Base-by-base conservation (phyloP, 352 stramenopile species). In the Phytophthora tubulina region DNA sequence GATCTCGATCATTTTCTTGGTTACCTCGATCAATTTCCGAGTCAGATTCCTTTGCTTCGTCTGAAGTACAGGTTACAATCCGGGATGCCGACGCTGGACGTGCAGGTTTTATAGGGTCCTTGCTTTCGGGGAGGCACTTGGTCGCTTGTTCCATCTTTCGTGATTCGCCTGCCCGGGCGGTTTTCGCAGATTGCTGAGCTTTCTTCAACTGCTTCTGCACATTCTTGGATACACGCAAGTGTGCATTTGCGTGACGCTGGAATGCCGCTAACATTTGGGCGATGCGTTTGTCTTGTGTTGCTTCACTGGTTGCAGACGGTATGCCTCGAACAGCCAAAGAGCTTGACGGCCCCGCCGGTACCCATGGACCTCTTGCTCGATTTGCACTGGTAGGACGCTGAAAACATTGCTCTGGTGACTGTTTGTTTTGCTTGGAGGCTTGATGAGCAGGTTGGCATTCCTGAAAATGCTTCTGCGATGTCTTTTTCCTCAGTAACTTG, bases 401-500 rank as follows among this genome's bases (percentile, higher is more conserved):
- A 2, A 68, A 27, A 14, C 3, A 36, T 32, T 17, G 9, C 21
- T 52, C 39, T 13, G 17, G 3, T 36, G 31, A 27, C n/a, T 56
- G n/a, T 33, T 38, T 73, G 13, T 73, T 51, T 3, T 45, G 58
- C 14, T 44, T 56, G 6, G 27, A 38, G 1, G 27, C 15, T 53
- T 53, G 46, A 27, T 48, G n/a, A 31, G 13, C n/a, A 38, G 33
- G 11, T 42, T 30, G 21, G 27, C 4, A 7, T 14, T 53, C 50
- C 39, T 61, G 51, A 49, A 55, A 13, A 7, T 60, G 45, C 36
- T 45, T 72, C 21, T 64, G 56, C 2, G 45, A 38, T 39, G 36
- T 66, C 14, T 61, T 76, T 17, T 63, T 66, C 6, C 44, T 61
- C 8, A 73, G 21, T n/a, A 65, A 31, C n/a, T 71, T 77, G 35